Evolutionary conservation across 441 rosid species (phyloP), one percentile per base, ranked within the genome.

Genomic region (Cnidoscolus chayamansa): DNA sequence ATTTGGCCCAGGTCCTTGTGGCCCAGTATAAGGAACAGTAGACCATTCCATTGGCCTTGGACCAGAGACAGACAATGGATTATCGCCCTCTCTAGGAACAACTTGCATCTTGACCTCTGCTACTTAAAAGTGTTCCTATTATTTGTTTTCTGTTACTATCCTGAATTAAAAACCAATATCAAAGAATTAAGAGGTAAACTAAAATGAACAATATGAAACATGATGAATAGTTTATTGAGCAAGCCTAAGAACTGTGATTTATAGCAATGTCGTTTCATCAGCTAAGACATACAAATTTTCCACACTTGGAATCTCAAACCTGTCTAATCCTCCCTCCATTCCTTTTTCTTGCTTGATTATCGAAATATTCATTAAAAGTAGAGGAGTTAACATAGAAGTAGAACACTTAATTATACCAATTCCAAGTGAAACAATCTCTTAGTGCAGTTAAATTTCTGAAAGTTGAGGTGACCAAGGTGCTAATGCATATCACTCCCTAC

Each of bases 31-130:
- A 8, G 87, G 85, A 74, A 87, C 89, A 20, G 96, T 78, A 50
- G 98, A 81, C 94, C 94, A 87, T 19, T 92, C 97, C 98, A 92
- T 89, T 20, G 98, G 94, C 83, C 91, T 89, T 47, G 97, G 88
- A 79, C 89, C 95, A 49, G 83, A 70, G 1, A 78, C 78, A 1
- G 86, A 82, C 78, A 92, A 77, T 76, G 93, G 86, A 65, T 48
- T 81, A 56, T 92, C 97, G 75, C 81, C 79, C 75, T 90, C 94
- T 77, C 91, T 82, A 10, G 84, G 74, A 80, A 79, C 68, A 58
- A 90, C 80, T 62, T 94, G 94, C 97, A 92, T 94, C 83, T 79
- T 82, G 76, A 63, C 73, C 40, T 59, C 68, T 50, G 35, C 6
- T 53, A 16, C 17, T 49, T 16, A 19, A 66, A 71, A 6, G 13